Evolutionary conservation across 257 asterid genomes (phyloP), one percentile per base, ranked within the genome.

Genomic region (Scutellaria barbata): DNA sequence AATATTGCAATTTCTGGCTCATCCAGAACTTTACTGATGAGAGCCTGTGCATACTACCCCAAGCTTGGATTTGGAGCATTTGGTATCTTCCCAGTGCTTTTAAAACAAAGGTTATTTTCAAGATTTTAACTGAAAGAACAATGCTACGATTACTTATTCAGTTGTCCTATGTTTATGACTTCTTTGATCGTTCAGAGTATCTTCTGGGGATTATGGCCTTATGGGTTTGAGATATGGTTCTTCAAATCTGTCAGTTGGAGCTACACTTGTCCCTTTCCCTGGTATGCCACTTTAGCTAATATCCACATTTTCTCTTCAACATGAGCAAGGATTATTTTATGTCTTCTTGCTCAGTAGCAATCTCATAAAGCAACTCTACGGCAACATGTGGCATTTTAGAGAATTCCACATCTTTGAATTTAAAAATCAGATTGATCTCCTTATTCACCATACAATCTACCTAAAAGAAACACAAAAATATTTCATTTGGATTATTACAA

Each of bases 201-300:
- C 88, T 71, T 65, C 90, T 37, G 87, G 84, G 73, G 98, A 88
- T 88, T 79, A 86, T 78, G 96, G 98, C 56, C 55, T 84, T 58
- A 81, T 92, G 89, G 98, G 98, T 76, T 76, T 92, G 90, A 87
- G 98, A 88, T 92, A 92, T 82, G 98, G 98, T 72, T 89, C 98
- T 57, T 68, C 96, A 68, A 92, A 92, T 76, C 81, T 92, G 53
- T 89, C 96, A 0, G 77, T 88, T 75, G 98, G 96, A 77, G 98
- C 96, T 59, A 85, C 94, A 58, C 66, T 86, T 40, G 72, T 78
- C 79, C 98, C 98, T 58, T 86, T 85, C 51, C 60, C 90, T 59
- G 77, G 98, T 92, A 82, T 20, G 84, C 77, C 72, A 66, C 68
- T 54, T 68, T 7, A 52, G 73, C 39, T 55, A 17, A 61, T 50